These are phyloP conservation scores for Eucalyptus tenuipes DNA, from an alignment of 345 rosid genomes.

Conservation along the genomic window DNA sequence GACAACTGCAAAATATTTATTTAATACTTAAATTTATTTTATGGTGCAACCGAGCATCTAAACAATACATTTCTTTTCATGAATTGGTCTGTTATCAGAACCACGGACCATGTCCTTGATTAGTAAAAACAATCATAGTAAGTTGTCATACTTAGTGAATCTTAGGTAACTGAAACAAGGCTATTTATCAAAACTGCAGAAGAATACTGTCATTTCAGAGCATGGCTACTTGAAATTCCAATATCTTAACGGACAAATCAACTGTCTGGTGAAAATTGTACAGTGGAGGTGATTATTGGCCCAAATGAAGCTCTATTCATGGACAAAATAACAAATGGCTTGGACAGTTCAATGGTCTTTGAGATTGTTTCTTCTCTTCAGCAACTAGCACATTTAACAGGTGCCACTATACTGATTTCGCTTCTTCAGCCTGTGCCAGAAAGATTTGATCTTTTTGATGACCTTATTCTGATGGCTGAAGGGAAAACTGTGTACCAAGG, in stretches of 20 bases:
- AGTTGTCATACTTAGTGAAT: neutral
- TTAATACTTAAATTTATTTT: neutral
- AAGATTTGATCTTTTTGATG: neutral
- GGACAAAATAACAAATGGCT: constrained; percentile 64
- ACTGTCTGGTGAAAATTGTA: neutral
- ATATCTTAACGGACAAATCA: neutral
- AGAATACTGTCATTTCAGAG: neutral
- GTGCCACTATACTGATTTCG: constrained; percentile 45
- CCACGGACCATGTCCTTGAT: neutral
- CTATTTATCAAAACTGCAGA: neutral
- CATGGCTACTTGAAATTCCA: neutral
- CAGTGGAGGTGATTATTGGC: constrained; percentile 66
- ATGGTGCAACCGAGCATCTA: neutral
- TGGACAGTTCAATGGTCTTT: constrained; percentile 56
- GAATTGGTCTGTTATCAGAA: neutral
- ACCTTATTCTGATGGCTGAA: neutral
- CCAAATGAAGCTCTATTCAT: constrained; percentile 48
- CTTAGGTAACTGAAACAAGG: neutral
- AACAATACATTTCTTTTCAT: neutral
- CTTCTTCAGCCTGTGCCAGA: neutral
- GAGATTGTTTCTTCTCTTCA: constrained; percentile 46
- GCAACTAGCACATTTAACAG: constrained; percentile 44
- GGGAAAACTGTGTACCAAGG: neutral
- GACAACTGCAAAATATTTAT: neutral
- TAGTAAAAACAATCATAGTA: neutral